Base-by-base conservation (phyloP, 2,329 filamentous ascomycete species). In the Penicillium decumbens region DNA sequence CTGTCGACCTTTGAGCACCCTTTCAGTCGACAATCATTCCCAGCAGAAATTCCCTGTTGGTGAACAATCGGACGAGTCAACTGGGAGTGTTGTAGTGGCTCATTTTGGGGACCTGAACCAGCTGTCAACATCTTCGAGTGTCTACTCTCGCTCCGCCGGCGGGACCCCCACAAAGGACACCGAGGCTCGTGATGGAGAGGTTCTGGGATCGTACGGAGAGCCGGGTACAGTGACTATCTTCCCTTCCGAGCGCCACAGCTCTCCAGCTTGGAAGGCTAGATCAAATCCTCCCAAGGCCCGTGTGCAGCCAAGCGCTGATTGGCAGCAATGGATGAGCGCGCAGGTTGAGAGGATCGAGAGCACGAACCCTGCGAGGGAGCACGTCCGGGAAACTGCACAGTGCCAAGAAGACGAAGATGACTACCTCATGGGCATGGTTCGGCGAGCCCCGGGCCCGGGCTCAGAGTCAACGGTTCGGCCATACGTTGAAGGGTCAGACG, bases 101-200 rank as follows among this genome's bases (percentile, higher is more conserved):
- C 52, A 38, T 13, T 39, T 41, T 12, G 39, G 28, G 29, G 43
- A 48, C 24, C n/a, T 48, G 10, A 49, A 53, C 20, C 18, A 30
- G 10, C 53, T 41, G 18, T 58, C 54, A 49, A 57, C 56, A 48
- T 72, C 71, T 30, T 68, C 71, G 4, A 75, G 73, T 47, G 50
- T 74, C 7, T 75, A 75, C 59, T 75, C 73, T 13, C 65, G 70
- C 46, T 68, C 68, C 8, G 70, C 68, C 9, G 65, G 68, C 48
- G 71, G 66, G 25, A 64, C 67, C 3, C 60, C 62, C 6, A 49
- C 48, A 1, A 51, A 53, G 9, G 46, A 47, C n/a, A 41, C 40
- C 4, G 23, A 43, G 20, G 35, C 24, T 30, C 5, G 42, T 8
- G 35, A 57, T 20, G 43, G 45, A 12, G 50, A 48, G 15, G 1